Percentiles rank a stretch among this genome's conserved stretches.
Conservation (phyloP, 1,139 yeast genomes). For the Meyerozyma carpophila region DNA sequence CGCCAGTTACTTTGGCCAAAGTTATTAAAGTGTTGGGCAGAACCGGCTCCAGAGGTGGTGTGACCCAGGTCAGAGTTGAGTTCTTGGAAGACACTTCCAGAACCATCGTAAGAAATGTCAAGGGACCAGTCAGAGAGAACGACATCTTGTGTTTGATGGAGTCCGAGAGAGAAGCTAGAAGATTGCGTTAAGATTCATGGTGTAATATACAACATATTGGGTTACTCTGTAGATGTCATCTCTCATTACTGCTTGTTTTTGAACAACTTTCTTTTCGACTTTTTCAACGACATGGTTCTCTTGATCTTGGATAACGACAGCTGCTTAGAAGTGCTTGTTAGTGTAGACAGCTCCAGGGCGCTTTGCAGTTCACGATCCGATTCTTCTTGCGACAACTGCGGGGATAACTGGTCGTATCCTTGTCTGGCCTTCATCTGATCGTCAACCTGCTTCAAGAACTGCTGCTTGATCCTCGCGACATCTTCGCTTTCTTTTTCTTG, state of each 20-base stretch:
- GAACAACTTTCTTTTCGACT: neutral
- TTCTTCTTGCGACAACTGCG: neutral
- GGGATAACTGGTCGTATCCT: neutral
- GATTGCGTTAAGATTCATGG: constrained; percentile 18
- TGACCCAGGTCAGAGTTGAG: constrained; percentile 25
- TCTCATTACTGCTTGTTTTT: neutral
- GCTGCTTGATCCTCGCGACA: constrained; percentile 14
- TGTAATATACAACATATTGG: constrained; percentile 1
- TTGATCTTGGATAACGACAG: neutral
- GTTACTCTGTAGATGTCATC: neutral
- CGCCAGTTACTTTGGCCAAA: constrained; percentile 24
- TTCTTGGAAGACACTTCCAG: constrained; percentile 23
- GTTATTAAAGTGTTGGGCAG: constrained; percentile 24
- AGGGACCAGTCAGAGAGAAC: constrained; percentile 25
- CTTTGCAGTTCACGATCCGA: neutral
- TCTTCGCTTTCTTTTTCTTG: constrained; percentile 8
- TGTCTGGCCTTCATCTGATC: constrained; percentile 12
- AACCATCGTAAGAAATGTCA: constrained; percentile 25
- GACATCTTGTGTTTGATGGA: constrained; percentile 25
- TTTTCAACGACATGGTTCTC: neutral
- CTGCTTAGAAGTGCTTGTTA: neutral
- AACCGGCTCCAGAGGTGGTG: constrained; percentile 27
- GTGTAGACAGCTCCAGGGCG: neutral
- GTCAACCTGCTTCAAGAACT: constrained; percentile 18
- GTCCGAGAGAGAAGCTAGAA: constrained; percentile 24